A percentile compares a stretch with the other conserved stretches of the same genome.
phyloP scores from a whole-genome alignment of 306 rosid species.

The Fagus crenata region DNA sequence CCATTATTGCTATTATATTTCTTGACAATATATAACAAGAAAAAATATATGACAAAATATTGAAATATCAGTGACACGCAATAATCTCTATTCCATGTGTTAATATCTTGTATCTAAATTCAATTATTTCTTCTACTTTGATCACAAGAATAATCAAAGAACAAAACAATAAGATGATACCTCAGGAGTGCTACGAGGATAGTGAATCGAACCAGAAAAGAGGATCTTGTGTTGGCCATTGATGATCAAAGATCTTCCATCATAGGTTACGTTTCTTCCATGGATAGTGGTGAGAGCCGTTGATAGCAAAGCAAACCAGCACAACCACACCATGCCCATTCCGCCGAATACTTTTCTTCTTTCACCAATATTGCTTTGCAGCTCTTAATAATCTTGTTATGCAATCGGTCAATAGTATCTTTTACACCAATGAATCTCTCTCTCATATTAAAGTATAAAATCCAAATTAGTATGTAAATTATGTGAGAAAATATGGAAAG shows the following conservation, averaged over 20 bases:
- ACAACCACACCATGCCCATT: constrained; percentile 18
- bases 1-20: no score
- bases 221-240: constrained; percentile 58
- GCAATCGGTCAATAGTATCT: no score
- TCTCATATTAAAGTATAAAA: neutral
- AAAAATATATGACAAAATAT: neutral
- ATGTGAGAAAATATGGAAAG: neutral
- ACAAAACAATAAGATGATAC: constrained; percentile 22
- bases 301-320: constrained; percentile 28
- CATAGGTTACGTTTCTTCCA: constrained; percentile 56
- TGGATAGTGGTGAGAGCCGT: constrained; percentile 9
- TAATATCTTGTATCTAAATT: neutral
- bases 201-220: constrained; percentile 83
- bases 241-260: constrained; percentile 62
- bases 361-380: neutral
- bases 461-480: neutral
- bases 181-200: constrained; percentile 86
- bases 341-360: neutral
- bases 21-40: no score
- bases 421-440: neutral
- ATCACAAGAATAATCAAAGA: neutral
- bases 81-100: no score
- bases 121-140: neutral
- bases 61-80: no score
- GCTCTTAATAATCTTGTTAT: neutral